Evolutionary conservation across 1,284 basidiomycete species (phyloP), one percentile per base, ranked within the genome.

Genomic region (Irpex sp.): DNA sequence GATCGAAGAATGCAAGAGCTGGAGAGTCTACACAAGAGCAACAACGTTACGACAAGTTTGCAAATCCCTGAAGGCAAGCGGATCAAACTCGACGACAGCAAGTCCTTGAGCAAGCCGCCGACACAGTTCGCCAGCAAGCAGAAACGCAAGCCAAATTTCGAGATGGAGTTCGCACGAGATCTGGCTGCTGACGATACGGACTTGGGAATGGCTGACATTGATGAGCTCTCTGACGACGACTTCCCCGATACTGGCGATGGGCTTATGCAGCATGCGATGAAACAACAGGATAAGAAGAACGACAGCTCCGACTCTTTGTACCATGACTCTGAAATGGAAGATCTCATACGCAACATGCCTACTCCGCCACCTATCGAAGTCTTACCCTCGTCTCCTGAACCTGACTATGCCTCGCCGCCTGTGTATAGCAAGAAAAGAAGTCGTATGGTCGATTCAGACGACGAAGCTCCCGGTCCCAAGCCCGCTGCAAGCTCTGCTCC

Each of bases 141-240:
- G 37, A 61, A 58, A 70, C 70, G 66, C 17, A 80, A 76, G 63
- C 59, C 73, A 7, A 76, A 83, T 64, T 87, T 87, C 66, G 77
- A 85, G 64, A 65, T 88, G n/a, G 75, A 84, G 57, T 81, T 88
- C 58, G 72, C 81, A 5, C 40, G 6, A n/a, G 77, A 81, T 49
- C 68, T 88, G 60, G 75, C 73, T n/a, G 36, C 62, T 63, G 58
- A 37, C 31, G 77, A 82, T 49, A 71, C 17, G 26, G 13, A 56
- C 54, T 56, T 8, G 26, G 0, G 34, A 21, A 56, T 36, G 11
- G 9, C 54, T 34, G 66, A 67, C 38, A 66, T 67, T 21, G 62
- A 70, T 59, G 49, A 66, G 26, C 49, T 63, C 9, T 31, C 63
- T 49, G 75, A 76, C 31, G 77, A 79, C 57, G 82, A 83, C 44